phyloP scores from a whole-genome alignment of 768 basidiomycete species.

The Saitozyma sp. region DNA sequence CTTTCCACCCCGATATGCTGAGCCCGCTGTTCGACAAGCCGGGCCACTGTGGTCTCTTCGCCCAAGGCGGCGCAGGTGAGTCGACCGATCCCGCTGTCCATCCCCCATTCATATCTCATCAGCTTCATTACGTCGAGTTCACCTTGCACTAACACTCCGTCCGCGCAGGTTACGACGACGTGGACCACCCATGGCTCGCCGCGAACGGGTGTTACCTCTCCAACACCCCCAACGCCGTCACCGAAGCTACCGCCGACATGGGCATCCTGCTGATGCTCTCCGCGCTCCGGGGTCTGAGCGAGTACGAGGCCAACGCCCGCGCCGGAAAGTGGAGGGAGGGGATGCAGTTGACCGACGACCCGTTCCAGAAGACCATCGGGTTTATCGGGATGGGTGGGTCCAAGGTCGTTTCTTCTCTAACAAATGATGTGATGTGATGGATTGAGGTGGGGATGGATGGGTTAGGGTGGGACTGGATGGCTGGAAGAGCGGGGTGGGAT shows the following conservation, averaged over 20 bases:
- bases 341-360: conserved; percentile 26
- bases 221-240: conserved; percentile 39
- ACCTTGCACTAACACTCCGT: no score
- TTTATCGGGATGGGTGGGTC: conserved; percentile 8
- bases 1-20: conserved; percentile 28
- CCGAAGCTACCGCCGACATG: conserved; percentile 30
- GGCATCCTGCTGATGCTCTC: conserved; percentile 27
- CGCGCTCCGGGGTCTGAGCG: conserved; percentile 17
- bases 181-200: conserved; percentile 14
- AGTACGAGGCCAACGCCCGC: conserved; percentile 16
- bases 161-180: conserved; percentile 30
- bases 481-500: no score
- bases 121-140: no score
- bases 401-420: conserved; percentile 58
- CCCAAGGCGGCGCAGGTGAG: conserved; percentile 12
- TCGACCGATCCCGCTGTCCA: no score
- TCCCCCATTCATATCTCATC: no score
- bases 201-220: conserved; percentile 24
- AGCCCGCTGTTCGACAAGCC: conserved; percentile 10
- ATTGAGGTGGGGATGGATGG: conserved; percentile 53
- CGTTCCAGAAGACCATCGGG: conserved; percentile 21
- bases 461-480: no score
- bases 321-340: conserved; percentile 22
- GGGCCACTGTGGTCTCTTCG: no score
- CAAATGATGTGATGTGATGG: conserved; percentile 52